Conservation (phyloP, 345 rosid species). For the Brassica incana region DNA sequence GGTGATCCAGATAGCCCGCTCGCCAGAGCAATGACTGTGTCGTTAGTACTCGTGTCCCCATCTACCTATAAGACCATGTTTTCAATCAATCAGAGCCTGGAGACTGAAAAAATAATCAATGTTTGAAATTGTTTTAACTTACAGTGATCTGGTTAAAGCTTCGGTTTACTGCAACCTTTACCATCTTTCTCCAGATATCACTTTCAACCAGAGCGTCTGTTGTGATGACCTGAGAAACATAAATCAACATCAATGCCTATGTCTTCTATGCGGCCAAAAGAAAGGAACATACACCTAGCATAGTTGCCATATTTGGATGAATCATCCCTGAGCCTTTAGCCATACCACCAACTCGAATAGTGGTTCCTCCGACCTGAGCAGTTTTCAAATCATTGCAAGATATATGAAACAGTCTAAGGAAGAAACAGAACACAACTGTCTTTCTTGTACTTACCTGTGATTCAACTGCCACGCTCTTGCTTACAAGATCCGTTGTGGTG, state of each 20-base stretch:
- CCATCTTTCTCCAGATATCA: slow-evolving; percentile 95
- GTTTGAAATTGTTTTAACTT: slow-evolving; percentile 28
- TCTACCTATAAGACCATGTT: slow-evolving; percentile 61
- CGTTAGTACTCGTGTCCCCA: slow-evolving; percentile 96
- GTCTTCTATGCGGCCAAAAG: not conserved
- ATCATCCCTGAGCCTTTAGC: slow-evolving; percentile 99
- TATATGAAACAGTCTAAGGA: not conserved
- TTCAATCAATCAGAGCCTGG: not conserved
- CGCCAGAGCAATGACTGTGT: slow-evolving; percentile 86
- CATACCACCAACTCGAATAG: slow-evolving; percentile 83
- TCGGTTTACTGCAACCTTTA: slow-evolving; percentile 74
- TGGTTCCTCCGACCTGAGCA: slow-evolving; percentile 71
- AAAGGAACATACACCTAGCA: slow-evolving; percentile 75
- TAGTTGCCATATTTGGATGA: slow-evolving; percentile 96
- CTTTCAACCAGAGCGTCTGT: slow-evolving; percentile 79
- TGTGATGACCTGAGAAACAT: slow-evolving; percentile 73
- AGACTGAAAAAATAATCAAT: not conserved
- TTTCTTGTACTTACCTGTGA: slow-evolving; percentile 47
- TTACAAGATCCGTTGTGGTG: slow-evolving; percentile 94
- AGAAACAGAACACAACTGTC: not conserved
- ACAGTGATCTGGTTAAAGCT: slow-evolving; percentile 99
- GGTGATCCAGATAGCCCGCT: slow-evolving; percentile 85
- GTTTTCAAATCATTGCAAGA: not conserved
- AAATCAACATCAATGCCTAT: slow-evolving; percentile 1
- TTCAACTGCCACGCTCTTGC: slow-evolving; percentile 95